Evolutionary conservation across 305 asterid genomes (phyloP).

Genomic region (Solanum aculeatissimum): DNA sequence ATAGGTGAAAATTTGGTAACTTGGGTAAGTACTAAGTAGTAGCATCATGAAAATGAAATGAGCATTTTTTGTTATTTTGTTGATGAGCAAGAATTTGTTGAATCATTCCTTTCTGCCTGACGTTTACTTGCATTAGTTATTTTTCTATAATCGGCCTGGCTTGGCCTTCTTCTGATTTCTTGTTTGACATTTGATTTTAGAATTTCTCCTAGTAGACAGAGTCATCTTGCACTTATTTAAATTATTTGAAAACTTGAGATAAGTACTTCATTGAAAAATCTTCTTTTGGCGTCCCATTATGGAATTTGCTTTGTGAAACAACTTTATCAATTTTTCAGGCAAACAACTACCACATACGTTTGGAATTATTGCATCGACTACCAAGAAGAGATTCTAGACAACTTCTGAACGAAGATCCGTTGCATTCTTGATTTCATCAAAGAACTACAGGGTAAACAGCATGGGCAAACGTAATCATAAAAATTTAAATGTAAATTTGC

Average conservation of each 20-base stretch:
- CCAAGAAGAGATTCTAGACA: neutral
- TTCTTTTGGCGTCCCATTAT: too few species aligned
- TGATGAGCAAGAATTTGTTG: constrained; percentile 19
- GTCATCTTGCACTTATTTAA: neutral
- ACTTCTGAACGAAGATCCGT: neutral
- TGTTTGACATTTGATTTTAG: neutral
- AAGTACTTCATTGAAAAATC: too few species aligned
- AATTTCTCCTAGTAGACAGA: neutral
- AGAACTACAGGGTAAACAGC: neutral
- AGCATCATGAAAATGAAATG: neutral
- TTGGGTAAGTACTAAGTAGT: neutral
- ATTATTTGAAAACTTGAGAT: neutral
- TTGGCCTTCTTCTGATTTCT: neutral
- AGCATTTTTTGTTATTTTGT: neutral
- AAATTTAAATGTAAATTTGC: neutral
- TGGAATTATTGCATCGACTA: neutral
- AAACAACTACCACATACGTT: neutral
- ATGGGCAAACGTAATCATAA: neutral
- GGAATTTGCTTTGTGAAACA: neutral
- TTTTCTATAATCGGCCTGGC: neutral
- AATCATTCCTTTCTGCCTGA: constrained; percentile 10
- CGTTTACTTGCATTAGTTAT: neutral
- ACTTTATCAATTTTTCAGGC: neutral
- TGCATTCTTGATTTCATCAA: neutral
- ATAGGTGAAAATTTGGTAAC: constrained; percentile 24